phyloP scores from a whole-genome alignment of 2,329 filamentous ascomycete genomes.

The Metarhizium guizhouense region DNA sequence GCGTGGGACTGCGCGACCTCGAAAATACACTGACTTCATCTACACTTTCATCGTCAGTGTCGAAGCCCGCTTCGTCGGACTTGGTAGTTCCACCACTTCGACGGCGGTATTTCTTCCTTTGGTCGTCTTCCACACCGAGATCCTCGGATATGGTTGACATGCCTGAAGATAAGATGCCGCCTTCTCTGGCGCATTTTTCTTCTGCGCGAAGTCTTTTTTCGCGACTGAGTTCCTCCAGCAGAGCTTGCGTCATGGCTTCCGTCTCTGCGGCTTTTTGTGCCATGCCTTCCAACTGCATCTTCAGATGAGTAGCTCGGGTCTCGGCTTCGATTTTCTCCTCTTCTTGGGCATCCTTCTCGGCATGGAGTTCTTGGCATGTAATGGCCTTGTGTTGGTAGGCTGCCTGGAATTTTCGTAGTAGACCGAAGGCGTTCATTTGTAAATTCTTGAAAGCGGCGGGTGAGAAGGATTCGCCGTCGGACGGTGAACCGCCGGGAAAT shows the following conservation, averaged over 20 bases:
- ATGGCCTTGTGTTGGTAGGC: conserved; percentile 47
- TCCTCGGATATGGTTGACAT: conserved; percentile 42
- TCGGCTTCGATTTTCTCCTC: conserved; percentile 50
- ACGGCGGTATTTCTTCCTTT: conserved; percentile 31
- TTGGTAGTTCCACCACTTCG: conserved; percentile 34
- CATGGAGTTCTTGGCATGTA: conserved; percentile 40
- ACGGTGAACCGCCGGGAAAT: conserved; percentile 35
- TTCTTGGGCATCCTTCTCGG: conserved; percentile 42
- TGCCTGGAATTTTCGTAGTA: conserved; percentile 46
- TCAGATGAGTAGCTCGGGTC: conserved; percentile 43
- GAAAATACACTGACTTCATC: conserved; percentile 52
- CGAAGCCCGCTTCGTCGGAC: conserved; percentile 31
- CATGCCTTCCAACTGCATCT: conserved; percentile 52
- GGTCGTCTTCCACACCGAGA: conserved; percentile 44
- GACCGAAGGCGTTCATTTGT: conserved; percentile 45
- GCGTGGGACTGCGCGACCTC: conserved; percentile 47
- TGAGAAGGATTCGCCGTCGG: conserved; percentile 42
- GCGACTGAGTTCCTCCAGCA: conserved; percentile 40
- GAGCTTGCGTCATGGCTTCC: conserved; percentile 38
- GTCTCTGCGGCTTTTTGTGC: conserved; percentile 43
- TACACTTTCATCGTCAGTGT: conserved; percentile 43
- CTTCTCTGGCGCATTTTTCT: conserved; percentile 23
- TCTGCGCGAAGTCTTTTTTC: conserved; percentile 40
- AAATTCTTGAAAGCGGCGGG: conserved; percentile 53
- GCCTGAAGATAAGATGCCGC: conserved; percentile 20